Conservation (phyloP, 1,284 basidiomycete species). For the Puccinia brachypodii region DNA sequence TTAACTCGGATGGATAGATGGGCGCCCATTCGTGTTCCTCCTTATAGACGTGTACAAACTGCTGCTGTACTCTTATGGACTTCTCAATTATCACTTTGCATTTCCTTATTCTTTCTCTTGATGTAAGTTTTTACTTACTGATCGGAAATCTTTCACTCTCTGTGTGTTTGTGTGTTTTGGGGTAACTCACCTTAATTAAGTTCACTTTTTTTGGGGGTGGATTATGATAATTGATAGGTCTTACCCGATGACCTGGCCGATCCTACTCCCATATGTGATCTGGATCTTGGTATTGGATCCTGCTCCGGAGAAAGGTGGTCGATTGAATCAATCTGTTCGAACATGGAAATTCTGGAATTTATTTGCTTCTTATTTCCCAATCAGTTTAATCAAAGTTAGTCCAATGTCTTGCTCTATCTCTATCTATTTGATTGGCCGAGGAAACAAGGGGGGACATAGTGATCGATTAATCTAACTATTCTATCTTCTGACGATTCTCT, state of each 20-base stretch:
- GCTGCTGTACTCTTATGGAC: conserved; percentile 84
- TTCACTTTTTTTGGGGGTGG: conserved; percentile 23
- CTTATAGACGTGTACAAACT: conserved; percentile 77
- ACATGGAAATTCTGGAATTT: conserved; percentile 44
- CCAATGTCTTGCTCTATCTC: too few species aligned
- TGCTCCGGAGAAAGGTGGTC: conserved; percentile 43
- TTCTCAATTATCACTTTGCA: conserved; percentile 70
- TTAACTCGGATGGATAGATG: conserved; percentile 52
- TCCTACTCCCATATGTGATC: conserved; percentile 74
- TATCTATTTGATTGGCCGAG: not conserved
- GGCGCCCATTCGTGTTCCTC: conserved; percentile 62
- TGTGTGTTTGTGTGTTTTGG: too few species aligned
- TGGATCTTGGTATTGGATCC: conserved; percentile 65
- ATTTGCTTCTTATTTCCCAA: conserved; percentile 47
- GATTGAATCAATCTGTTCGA: conserved; percentile 28
- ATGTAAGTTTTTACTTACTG: conserved; percentile 65
- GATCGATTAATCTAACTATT: not conserved
- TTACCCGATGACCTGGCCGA: conserved; percentile 81
- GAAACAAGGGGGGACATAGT: not conserved
- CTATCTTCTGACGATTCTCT: not conserved
- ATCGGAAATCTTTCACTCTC: too few species aligned
- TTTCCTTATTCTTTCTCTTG: conserved; percentile 72
- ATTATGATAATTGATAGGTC: conserved; percentile 75
- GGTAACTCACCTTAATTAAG: too few species aligned
- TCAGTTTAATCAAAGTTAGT: conserved; percentile 54